These are phyloP conservation scores for Annulohypoxylon nitens DNA, from an alignment of 495 filamentous ascomycete species.

Conservation along the genomic window DNA sequence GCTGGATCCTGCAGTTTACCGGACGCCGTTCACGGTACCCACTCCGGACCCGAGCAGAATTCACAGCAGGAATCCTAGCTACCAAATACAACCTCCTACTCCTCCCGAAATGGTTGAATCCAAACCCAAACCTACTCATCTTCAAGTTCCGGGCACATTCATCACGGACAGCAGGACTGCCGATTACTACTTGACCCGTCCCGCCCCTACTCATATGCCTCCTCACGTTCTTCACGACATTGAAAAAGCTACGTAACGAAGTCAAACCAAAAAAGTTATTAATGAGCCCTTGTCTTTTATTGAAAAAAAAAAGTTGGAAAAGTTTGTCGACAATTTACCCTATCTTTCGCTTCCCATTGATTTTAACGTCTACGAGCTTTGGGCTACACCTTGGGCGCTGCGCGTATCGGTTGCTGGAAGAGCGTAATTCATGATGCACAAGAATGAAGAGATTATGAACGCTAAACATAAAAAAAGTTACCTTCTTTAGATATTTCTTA, in stretches of 20 bases:
- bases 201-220: background rate
- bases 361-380: background rate
- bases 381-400: background rate
- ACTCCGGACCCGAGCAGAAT: slow-evolving; percentile 5
- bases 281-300: background rate
- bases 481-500: background rate
- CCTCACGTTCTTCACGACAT: background rate
- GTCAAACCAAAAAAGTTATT: background rate
- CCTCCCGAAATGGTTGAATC: background rate
- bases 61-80: background rate
- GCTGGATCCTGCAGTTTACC: slow-evolving; percentile 31
- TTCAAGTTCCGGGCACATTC: background rate
- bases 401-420: background rate
- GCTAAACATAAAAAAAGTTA: background rate
- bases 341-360: slow-evolving; percentile 1
- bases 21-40: slow-evolving; percentile 41
- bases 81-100: slow-evolving; percentile 4
- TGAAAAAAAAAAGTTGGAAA: background rate
- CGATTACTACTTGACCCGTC: background rate
- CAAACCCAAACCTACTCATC: background rate
- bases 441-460: slow-evolving; percentile 5
- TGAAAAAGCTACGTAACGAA: background rate
- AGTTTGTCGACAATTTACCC: background rate
- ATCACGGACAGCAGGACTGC: slow-evolving; percentile 3
- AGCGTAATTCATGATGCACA: background rate